Percentiles rank a stretch among this genome's conserved stretches.
These are phyloP conservation scores for Prosopis cineraria DNA, from an alignment of 306 rosid genomes.

Conservation along the genomic window DNA sequence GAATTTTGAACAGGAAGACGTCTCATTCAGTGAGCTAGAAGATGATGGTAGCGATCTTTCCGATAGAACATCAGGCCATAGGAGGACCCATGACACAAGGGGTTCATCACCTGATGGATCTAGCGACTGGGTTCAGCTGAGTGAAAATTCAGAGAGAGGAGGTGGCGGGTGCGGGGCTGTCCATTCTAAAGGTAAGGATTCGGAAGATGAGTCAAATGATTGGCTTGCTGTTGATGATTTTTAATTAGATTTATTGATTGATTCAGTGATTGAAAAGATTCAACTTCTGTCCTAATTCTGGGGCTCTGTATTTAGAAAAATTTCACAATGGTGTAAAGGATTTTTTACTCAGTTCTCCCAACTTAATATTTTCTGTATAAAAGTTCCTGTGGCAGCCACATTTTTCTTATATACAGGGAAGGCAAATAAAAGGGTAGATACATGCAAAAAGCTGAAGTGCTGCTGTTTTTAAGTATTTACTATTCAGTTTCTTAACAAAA, in stretches of 20 bases:
- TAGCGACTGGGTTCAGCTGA: constrained; percentile 82
- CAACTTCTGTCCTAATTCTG: constrained; percentile 4
- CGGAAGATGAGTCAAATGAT: constrained; percentile 86
- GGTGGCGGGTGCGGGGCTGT: constrained; percentile 38
- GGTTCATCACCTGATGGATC: constrained; percentile 65
- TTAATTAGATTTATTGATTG: constrained; percentile 43
- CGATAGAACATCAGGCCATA: constrained; percentile 46
- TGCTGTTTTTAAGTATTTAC: not conserved
- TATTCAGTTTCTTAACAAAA: not conserved
- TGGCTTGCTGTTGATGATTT: constrained; percentile 82
- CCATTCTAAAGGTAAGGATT: constrained; percentile 59
- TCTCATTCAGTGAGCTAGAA: constrained; percentile 87
- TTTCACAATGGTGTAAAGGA: constrained; percentile 25
- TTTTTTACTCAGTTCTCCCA: constrained; percentile 13
- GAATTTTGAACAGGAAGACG: constrained; percentile 55
- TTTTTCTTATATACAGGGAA: not conserved
- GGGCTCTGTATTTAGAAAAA: constrained; percentile 36
- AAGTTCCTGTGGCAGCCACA: constrained; percentile 5
- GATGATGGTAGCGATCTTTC: constrained; percentile 57
- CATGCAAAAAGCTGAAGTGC: not conserved
- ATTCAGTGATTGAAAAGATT: constrained; percentile 45
- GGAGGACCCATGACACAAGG: constrained; percentile 40
- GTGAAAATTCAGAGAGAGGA: constrained; percentile 40
- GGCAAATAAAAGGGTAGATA: not conserved
- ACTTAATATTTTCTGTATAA: not conserved